Percentiles rank a stretch among this genome's conserved stretches.
Evolutionary conservation across 257 asterid genomes (phyloP).

Genomic region (Rubia yunnanensis): DNA sequence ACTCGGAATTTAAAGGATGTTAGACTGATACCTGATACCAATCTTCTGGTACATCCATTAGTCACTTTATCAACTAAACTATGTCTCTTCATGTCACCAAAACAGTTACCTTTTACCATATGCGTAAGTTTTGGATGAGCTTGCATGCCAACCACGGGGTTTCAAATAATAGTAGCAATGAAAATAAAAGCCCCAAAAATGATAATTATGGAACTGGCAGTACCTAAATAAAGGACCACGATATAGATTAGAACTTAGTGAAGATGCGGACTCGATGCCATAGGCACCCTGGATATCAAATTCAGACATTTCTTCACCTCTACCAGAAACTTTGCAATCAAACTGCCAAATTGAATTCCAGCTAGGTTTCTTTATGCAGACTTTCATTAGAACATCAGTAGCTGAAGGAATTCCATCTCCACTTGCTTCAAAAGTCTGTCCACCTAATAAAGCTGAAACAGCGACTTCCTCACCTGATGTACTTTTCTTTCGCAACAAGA

Average conservation of each 20-base stretch:
- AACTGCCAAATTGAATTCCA: constrained; percentile 72
- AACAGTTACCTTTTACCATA: not conserved
- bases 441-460: constrained; percentile 63
- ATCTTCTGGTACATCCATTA: too few species aligned
- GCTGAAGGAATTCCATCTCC: constrained; percentile 31
- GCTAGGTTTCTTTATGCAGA: constrained; percentile 75
- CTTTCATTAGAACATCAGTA: constrained; percentile 58
- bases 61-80: not conserved
- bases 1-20: not conserved
- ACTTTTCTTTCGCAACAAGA: constrained; percentile 53
- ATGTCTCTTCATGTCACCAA: not conserved
- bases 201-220: not conserved
- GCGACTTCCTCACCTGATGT: constrained; percentile 80
- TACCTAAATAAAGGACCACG: constrained; percentile 73
- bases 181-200: constrained; percentile 5
- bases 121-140: not conserved
- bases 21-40: not conserved
- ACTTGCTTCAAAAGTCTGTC: constrained; percentile 26
- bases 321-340: constrained; percentile 56
- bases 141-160: not conserved
- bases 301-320: constrained; percentile 25
- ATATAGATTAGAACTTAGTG: constrained; percentile 34
- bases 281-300: constrained; percentile 43
- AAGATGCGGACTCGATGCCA: constrained; percentile 39
- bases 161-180: not conserved